These are phyloP conservation scores for Pseudopithomyces chartarum DNA, from an alignment of 2,329 filamentous ascomycete species.

Conservation along the genomic window DNA sequence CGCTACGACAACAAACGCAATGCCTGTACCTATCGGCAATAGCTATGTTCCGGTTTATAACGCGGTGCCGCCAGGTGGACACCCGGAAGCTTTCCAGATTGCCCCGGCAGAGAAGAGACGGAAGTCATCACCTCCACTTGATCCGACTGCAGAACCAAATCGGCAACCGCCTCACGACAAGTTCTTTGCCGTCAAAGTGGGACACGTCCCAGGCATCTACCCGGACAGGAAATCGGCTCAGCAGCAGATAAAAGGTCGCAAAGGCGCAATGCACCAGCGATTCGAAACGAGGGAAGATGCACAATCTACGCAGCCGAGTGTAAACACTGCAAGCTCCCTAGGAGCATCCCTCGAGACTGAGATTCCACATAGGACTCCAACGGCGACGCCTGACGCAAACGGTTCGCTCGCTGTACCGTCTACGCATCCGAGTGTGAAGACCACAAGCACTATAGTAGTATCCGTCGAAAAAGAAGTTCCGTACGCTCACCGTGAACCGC, in stretches of 20 bases:
- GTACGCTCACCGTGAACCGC: constrained; percentile 13
- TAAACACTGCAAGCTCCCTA: not conserved
- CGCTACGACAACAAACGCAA: not conserved
- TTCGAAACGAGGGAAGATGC: constrained; percentile 1
- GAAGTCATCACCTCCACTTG: constrained; percentile 16
- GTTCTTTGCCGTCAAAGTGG: not conserved
- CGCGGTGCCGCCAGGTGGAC: not conserved
- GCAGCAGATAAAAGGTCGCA: not conserved
- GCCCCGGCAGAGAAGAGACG: constrained; percentile 28
- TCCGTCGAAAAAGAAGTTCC: not conserved
- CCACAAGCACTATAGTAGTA: constrained; percentile 8
- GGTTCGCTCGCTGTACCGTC: constrained; percentile 21
- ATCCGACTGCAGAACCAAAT: not conserved
- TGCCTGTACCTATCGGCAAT: constrained; percentile 1
- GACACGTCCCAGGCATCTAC: constrained; percentile 2
- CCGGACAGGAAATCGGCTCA: not conserved
- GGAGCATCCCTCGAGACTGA: not conserved
- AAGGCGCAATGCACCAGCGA: not conserved
- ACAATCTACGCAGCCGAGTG: not conserved
- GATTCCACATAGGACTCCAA: not conserved
- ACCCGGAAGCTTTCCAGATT: not conserved
- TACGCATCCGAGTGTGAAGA: constrained; percentile 27
- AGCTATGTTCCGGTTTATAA: constrained; percentile 6
- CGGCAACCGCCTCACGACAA: not conserved
- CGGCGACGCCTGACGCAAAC: not conserved